A percentile compares a stretch with the other conserved stretches of the same genome.
Conservation (phyloP, 1,284 basidiomycete species). For the Wolfiporia cocos region DNA sequence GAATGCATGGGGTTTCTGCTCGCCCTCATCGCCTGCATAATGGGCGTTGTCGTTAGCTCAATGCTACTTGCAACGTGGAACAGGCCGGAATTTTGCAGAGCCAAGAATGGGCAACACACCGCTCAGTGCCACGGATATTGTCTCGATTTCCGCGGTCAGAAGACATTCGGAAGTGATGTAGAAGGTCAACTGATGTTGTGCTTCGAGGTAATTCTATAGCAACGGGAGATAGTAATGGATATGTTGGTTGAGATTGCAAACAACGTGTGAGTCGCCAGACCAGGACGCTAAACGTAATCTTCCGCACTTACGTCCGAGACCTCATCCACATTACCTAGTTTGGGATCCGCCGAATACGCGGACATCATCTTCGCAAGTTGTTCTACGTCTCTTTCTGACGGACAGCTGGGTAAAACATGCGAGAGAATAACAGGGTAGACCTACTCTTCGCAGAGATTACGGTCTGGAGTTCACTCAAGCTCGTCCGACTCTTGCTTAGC, state of each 20-base stretch:
- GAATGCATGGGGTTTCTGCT: constrained; percentile 67
- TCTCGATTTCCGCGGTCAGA: constrained; percentile 53
- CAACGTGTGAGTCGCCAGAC: too few species aligned
- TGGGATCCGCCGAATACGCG: constrained; percentile 46
- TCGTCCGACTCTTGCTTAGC: constrained; percentile 50
- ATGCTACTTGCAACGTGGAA: not conserved
- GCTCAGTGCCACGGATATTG: constrained; percentile 56
- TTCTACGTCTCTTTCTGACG: constrained; percentile 36
- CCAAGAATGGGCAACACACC: constrained; percentile 41
- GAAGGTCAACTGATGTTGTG: constrained; percentile 52
- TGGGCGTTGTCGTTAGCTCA: not conserved
- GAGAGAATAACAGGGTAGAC: constrained; percentile 16
- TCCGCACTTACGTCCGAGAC: constrained; percentile 41
- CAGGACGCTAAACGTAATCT: too few species aligned
- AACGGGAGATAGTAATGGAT: not conserved
- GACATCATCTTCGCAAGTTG: constrained; percentile 44
- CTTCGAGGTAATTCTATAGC: constrained; percentile 57
- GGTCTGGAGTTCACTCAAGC: constrained; percentile 53
- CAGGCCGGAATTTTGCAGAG: not conserved
- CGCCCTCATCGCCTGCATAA: constrained; percentile 61
- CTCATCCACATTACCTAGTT: constrained; percentile 57
- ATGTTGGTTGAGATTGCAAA: too few species aligned
- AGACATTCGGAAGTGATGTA: constrained; percentile 49
- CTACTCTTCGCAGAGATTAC: constrained; percentile 57
- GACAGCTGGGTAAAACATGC: not conserved